Percentiles rank a stretch among this genome's conserved stretches.
Conservation (phyloP, 2,329 filamentous ascomycete genomes). For the Beauveria sp. region DNA sequence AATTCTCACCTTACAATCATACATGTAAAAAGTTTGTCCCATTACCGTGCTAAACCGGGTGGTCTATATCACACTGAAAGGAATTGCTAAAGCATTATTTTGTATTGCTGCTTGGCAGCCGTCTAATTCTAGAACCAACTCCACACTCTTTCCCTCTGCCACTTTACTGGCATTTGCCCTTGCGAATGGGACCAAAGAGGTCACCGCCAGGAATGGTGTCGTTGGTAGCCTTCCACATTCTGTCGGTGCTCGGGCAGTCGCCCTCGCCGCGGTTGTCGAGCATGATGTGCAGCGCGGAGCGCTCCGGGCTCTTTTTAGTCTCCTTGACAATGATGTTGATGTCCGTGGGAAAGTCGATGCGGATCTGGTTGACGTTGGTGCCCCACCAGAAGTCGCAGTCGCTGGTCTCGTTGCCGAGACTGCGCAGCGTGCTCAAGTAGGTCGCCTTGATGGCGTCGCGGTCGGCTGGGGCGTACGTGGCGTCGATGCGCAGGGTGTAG, state of each 20-base stretch:
- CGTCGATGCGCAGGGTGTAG: conserved; percentile 7
- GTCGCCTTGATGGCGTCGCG: conserved; percentile 10
- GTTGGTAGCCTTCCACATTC: conserved; percentile 2
- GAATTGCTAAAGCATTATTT: background rate
- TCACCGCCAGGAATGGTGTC: conserved; percentile 5
- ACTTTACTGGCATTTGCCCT: conserved; percentile 8
- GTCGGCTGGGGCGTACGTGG: conserved; percentile 9
- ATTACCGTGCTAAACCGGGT: too few species aligned
- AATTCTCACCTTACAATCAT: too few species aligned
- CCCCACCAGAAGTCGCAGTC: conserved; percentile 5
- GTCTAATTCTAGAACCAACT: background rate
- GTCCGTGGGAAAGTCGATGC: conserved; percentile 7
- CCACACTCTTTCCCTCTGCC: background rate
- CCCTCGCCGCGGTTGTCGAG: conserved; percentile 8
- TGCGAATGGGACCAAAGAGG: conserved; percentile 9
- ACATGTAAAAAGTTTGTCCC: too few species aligned
- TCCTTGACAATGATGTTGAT: conserved; percentile 8
- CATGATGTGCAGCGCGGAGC: conserved; percentile 11
- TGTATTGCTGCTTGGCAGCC: background rate
- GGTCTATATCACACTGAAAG: too few species aligned
- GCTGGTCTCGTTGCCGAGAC: conserved; percentile 7
- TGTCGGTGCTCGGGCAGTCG: conserved; percentile 2
- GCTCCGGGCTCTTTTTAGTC: background rate
- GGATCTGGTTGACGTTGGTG: conserved; percentile 5
- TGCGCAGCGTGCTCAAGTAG: conserved; percentile 9